Conservation (phyloP, 2,329 filamentous ascomycete genomes). For the Claviceps purpurea region DNA sequence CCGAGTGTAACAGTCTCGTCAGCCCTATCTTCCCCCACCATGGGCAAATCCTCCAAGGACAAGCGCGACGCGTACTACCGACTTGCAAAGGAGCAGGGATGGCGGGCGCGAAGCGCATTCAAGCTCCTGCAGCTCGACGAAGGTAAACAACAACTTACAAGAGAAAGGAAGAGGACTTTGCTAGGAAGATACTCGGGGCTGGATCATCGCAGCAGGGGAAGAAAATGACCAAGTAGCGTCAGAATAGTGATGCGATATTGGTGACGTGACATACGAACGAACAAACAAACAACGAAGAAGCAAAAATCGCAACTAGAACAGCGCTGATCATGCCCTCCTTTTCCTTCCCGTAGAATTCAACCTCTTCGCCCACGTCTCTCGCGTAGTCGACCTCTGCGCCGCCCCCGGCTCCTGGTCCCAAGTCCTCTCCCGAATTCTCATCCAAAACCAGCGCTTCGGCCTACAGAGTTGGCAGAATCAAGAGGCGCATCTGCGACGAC, state of each 20-base stretch:
- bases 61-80: conserved; percentile 97
- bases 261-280: neutral
- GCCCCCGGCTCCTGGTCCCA: conserved; percentile 97
- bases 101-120: conserved; percentile 91
- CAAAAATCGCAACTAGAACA: neutral
- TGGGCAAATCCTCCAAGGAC: conserved; percentile 98
- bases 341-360: conserved; percentile 58
- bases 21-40: conserved; percentile 20
- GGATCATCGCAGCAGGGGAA: no score
- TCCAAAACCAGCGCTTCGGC: conserved; percentile 86
- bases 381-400: conserved; percentile 91
- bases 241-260: neutral
- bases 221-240: neutral
- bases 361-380: conserved; percentile 76
- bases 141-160: conserved; percentile 25
- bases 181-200: no score
- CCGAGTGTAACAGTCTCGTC: no score
- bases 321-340: neutral
- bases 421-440: conserved; percentile 82
- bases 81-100: conserved; percentile 96
- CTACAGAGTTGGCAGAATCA: conserved; percentile 77
- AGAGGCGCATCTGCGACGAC: conserved; percentile 50
- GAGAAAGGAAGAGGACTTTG: no score
- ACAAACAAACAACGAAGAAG: conserved; percentile 4
- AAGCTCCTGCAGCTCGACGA: conserved; percentile 93